These are phyloP conservation scores for Prunus fruticosa DNA, from an alignment of 306 rosid genomes.

Conservation along the genomic window DNA sequence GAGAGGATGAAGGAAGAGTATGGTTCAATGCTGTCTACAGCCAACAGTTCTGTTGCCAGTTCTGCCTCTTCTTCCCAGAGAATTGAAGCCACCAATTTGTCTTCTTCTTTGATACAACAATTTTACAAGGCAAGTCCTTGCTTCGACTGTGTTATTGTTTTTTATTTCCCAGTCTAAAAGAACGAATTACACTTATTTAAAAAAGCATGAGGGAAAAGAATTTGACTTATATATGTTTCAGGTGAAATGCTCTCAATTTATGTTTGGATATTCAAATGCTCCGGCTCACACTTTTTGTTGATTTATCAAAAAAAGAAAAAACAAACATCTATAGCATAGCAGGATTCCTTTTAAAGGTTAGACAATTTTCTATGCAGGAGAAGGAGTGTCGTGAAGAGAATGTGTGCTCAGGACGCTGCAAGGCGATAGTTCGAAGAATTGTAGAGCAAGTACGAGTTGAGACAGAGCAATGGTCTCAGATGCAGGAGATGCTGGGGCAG, in stretches of 20 bases:
- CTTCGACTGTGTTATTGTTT: neutral
- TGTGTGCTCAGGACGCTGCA: constrained; percentile 78
- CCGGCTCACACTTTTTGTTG: too few species aligned
- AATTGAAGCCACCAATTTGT: constrained; percentile 43
- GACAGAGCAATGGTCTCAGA: constrained; percentile 97
- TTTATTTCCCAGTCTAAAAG: neutral
- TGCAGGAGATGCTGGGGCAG: constrained; percentile 85
- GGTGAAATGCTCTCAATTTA: too few species aligned
- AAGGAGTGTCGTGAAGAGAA: constrained; percentile 41
- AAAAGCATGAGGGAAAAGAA: neutral
- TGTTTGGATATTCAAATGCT: too few species aligned
- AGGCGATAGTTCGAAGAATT: constrained; percentile 66
- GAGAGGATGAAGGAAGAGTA: constrained; percentile 90
- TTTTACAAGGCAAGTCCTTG: constrained; percentile 39
- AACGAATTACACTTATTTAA: neutral
- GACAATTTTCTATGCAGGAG: constrained; percentile 36
- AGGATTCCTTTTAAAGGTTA: neutral
- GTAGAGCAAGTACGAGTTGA: constrained; percentile 86
- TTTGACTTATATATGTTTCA: neutral
- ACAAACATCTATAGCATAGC: too few species aligned
- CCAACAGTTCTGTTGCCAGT: constrained; percentile 49
- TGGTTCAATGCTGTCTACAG: constrained; percentile 66
- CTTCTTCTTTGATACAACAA: constrained; percentile 30
- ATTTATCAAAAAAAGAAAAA: too few species aligned
- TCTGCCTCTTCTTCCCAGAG: constrained; percentile 63